Conservation (phyloP, 1,139 yeast genomes). For the Suhomyces terraborum region DNA sequence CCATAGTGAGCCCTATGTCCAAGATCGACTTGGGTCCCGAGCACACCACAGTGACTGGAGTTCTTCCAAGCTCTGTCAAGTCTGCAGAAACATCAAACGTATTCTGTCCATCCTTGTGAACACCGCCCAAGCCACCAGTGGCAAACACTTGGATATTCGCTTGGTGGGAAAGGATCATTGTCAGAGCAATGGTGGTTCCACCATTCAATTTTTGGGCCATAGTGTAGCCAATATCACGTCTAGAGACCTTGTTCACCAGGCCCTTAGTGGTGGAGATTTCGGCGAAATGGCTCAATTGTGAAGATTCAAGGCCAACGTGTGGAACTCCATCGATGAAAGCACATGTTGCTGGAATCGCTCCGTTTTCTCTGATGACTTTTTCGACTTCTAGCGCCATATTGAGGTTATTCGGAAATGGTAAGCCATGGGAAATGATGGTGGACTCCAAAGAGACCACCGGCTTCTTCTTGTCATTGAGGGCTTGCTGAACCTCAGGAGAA, state of each 20-base stretch:
- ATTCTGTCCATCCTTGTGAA: conserved; percentile 73
- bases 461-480: conserved; percentile 45
- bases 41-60: conserved; percentile 86
- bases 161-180: conserved; percentile 75
- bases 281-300: conserved; percentile 56
- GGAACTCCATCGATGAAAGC: conserved; percentile 77
- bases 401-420: conserved; percentile 77
- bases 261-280: conserved; percentile 30
- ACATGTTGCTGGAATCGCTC: conserved; percentile 84
- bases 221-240: conserved; percentile 78
- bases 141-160: conserved; percentile 87
- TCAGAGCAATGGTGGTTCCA: conserved; percentile 89
- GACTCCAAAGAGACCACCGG: conserved; percentile 85
- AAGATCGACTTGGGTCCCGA: conserved; percentile 89
- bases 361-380: conserved; percentile 54
- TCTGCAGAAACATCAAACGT: conserved; percentile 88
- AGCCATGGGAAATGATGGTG: conserved; percentile 88
- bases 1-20: conserved; percentile 81
- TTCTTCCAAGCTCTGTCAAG: conserved; percentile 77
- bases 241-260: conserved; percentile 61
- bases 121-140: conserved; percentile 94
- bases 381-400: conserved; percentile 75
- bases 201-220: conserved; percentile 68
- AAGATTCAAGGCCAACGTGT: conserved; percentile 57
- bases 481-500: conserved; percentile 63